Base-by-base conservation (phyloP, 2,329 filamentous ascomycete genomes). In the Biscogniauxia mediterranea region DNA sequence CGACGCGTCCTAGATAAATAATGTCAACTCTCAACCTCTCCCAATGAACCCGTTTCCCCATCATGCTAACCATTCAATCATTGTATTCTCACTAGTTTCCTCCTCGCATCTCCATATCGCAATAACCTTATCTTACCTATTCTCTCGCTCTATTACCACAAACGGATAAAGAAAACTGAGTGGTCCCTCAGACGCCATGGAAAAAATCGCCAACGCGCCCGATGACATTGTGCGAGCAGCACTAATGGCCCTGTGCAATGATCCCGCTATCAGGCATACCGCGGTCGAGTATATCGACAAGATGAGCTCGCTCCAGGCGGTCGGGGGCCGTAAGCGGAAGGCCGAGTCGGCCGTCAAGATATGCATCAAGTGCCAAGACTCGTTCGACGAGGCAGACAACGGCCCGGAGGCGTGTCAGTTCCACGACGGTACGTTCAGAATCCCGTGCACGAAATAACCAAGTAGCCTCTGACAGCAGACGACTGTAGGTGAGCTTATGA, bases 401-500 rank as follows among this genome's bases (percentile, higher is more conserved):
- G 46, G 42, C 23, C 49, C 51, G 19, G 23, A 52, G 28, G 60
- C 54, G 9, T 61, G 60, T 26, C 15, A 19, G 26, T 55, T 52
- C 21, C 63, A 64, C 52, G 23, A 54, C n/a, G 60, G 63, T 58
- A 26, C 11, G 46, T 42, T 13, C 5, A 15, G 7, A 17, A n/a
- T 17, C 38, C 32, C 32, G 7, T 38, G 8, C 32, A 38, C 8
- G 32, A 15, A 15, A 15, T 9, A 38, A 9, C 13, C 32, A 6
- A 2, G 2, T 38, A 15, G 7, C 15, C 2, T 15, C 28, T 59
- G 32, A 57, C 25, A 13, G 8, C 15, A 13, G 21, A 13, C 3
- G 6, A 19, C 7, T 5, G 26, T 28, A 72, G 70, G 70, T 3
- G 49, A 65, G 0, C 38, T 70, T 20, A 70, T 70, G 42, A 53